Percentiles rank a stretch among this genome's conserved stretches.
These are phyloP conservation scores for Penicillium carneum DNA, from an alignment of 2,329 filamentous ascomycete genomes.

Conservation along the genomic window DNA sequence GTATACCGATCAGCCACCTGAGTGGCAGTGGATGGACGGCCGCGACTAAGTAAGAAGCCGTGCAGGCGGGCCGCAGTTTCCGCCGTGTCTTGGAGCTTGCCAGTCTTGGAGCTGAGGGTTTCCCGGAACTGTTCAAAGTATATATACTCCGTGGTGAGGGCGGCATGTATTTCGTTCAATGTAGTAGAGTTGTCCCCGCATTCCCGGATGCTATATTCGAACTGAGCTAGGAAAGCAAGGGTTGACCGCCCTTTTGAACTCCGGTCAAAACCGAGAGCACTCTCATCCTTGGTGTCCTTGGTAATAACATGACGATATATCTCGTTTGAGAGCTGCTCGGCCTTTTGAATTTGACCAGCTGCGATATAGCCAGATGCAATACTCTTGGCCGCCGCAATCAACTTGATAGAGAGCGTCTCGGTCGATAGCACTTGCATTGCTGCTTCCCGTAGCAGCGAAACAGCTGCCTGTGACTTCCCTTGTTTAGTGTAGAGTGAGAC, in stretches of 20 bases:
- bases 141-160: conserved; percentile 54
- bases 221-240: conserved; percentile 56
- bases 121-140: conserved; percentile 52
- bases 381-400: conserved; percentile 46
- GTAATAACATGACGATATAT: conserved; percentile 51
- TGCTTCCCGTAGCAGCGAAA: conserved; percentile 45
- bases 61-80: conserved; percentile 47
- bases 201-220: conserved; percentile 52
- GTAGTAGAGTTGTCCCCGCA: conserved; percentile 35
- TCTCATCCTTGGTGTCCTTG: conserved; percentile 45
- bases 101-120: conserved; percentile 49
- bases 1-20: conserved; percentile 43
- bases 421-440: conserved; percentile 44
- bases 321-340: conserved; percentile 46
- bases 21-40: conserved; percentile 35
- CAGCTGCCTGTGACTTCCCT: conserved; percentile 41
- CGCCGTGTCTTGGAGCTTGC: conserved; percentile 47
- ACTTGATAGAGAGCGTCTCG: conserved; percentile 41
- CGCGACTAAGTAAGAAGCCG: conserved; percentile 39
- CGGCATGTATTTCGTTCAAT: conserved; percentile 54
- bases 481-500: conserved; percentile 47
- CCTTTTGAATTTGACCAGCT: conserved; percentile 44
- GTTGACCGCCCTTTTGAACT: conserved; percentile 45
- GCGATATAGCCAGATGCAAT: conserved; percentile 50
- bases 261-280: conserved; percentile 43